Evolutionary conservation across 805 yeast genomes (phyloP).

Genomic region (Metschnikowia similis): DNA sequence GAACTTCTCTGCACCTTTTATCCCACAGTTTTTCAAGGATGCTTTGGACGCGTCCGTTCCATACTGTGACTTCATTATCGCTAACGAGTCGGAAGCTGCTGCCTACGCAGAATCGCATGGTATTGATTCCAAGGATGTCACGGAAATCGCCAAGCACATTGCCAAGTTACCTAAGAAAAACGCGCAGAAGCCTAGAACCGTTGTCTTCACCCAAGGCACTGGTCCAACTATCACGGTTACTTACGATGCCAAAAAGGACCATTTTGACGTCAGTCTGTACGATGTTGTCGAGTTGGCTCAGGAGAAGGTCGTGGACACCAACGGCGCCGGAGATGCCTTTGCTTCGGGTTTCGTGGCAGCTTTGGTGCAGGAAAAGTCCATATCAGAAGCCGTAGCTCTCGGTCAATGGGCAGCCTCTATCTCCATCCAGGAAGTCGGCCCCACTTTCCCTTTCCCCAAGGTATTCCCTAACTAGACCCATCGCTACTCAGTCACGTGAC

Average conservation of each 20-base stretch:
- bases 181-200: slow-evolving; percentile 68
- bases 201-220: slow-evolving; percentile 91
- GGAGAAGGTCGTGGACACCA: slow-evolving; percentile 78
- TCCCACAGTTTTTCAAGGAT: slow-evolving; percentile 92
- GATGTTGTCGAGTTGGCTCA: slow-evolving; percentile 70
- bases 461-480: slow-evolving; percentile 30
- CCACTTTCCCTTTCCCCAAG: slow-evolving; percentile 85
- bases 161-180: slow-evolving; percentile 77
- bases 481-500: background rate
- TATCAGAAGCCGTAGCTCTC: slow-evolving; percentile 61
- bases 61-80: slow-evolving; percentile 86
- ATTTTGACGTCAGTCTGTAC: slow-evolving; percentile 47
- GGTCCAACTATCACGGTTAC: slow-evolving; percentile 82
- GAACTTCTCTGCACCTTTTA: slow-evolving; percentile 95
- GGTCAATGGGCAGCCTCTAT: slow-evolving; percentile 97
- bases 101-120: slow-evolving; percentile 87
- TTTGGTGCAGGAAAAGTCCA: slow-evolving; percentile 64
- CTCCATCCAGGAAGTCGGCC: slow-evolving; percentile 91
- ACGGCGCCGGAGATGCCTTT: slow-evolving; percentile 99
- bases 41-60: slow-evolving; percentile 76
- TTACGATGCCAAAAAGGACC: slow-evolving; percentile 45
- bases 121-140: slow-evolving; percentile 55
- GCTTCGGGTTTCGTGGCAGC: slow-evolving; percentile 96
- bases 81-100: slow-evolving; percentile 96
- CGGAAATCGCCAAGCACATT: slow-evolving; percentile 74